phyloP scores from a whole-genome alignment of 345 rosid species.

The Brassica rapa region DNA sequence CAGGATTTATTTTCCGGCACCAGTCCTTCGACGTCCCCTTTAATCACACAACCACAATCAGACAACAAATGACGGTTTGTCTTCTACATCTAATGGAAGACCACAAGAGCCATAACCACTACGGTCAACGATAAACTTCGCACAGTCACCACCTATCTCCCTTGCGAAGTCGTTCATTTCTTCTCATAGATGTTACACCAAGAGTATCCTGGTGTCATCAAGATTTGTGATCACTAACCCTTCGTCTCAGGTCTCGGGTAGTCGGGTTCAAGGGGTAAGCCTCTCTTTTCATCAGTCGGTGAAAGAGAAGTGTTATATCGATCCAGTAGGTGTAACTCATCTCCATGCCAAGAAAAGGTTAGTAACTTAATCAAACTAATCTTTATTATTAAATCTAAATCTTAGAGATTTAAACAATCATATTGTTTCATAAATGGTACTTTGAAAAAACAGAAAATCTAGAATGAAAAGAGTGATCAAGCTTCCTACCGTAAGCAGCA shows the following conservation, averaged over 20 bases:
- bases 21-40: constrained; percentile 49
- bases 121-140: constrained; percentile 50
- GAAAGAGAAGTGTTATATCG: no score
- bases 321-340: constrained; percentile 54
- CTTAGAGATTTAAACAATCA: neutral
- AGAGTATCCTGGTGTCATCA: constrained; percentile 59
- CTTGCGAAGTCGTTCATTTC: constrained; percentile 65
- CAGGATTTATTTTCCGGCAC: no score
- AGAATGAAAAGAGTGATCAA: constrained; percentile 65
- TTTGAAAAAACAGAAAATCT: constrained; percentile 52
- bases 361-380: neutral
- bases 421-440: neutral
- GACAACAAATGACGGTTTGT: constrained; percentile 18
- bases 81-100: constrained; percentile 24
- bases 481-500: constrained; percentile 77
- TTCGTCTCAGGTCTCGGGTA: constrained; percentile 43
- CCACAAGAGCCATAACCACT: neutral
- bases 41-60: constrained; percentile 52
- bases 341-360: constrained; percentile 88
- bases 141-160: constrained; percentile 54
- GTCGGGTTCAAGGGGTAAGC: constrained; percentile 59
- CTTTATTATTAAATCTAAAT: neutral
- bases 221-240: constrained; percentile 68
- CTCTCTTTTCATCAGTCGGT: constrained; percentile 39
- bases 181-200: constrained; percentile 71